A percentile compares a stretch with the other conserved stretches of the same genome.
Evolutionary conservation across 495 filamentous ascomycete species (phyloP).

Genomic region (Podospora pseudoanserina): DNA sequence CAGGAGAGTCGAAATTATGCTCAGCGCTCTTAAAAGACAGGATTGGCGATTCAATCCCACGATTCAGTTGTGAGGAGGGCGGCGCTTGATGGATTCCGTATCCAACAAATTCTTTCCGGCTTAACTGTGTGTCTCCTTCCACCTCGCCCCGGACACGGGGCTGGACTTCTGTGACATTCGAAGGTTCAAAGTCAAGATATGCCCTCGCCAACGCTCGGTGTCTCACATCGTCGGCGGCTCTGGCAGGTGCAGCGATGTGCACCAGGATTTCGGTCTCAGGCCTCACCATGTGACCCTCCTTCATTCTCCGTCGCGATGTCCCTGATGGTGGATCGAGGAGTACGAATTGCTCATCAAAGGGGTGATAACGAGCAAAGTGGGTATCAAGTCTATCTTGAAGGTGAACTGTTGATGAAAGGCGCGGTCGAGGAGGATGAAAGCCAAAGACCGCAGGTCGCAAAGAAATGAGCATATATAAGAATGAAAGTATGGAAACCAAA

Average conservation of each 20-base stretch:
- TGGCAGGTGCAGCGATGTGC: constrained; percentile 64
- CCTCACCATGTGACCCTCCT: constrained; percentile 12
- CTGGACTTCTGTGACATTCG: neutral
- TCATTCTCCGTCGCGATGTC: neutral
- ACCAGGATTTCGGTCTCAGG: constrained; percentile 60
- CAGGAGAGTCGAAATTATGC: constrained; percentile 44
- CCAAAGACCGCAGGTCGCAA: neutral
- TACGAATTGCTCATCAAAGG: neutral
- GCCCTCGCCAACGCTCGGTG: constrained; percentile 61
- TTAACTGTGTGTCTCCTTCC: neutral
- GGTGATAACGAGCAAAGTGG: neutral
- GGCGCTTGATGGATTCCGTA: neutral
- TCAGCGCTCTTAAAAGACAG: constrained; percentile 46
- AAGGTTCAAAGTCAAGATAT: constrained; percentile 56
- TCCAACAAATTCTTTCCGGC: neutral
- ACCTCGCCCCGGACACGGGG: neutral
- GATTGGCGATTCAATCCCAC: constrained; percentile 27
- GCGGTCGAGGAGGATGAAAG: neutral
- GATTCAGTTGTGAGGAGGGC: neutral
- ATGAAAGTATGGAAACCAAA: neutral
- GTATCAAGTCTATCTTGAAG: neutral
- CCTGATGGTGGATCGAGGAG: neutral
- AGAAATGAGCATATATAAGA: neutral
- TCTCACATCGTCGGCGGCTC: constrained; percentile 54
- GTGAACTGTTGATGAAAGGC: neutral